A percentile compares a stretch with the other conserved stretches of the same genome.
Evolutionary conservation across 208 protist species (phyloP).

Genomic region (Acanthamoeba lenticulata): DNA sequence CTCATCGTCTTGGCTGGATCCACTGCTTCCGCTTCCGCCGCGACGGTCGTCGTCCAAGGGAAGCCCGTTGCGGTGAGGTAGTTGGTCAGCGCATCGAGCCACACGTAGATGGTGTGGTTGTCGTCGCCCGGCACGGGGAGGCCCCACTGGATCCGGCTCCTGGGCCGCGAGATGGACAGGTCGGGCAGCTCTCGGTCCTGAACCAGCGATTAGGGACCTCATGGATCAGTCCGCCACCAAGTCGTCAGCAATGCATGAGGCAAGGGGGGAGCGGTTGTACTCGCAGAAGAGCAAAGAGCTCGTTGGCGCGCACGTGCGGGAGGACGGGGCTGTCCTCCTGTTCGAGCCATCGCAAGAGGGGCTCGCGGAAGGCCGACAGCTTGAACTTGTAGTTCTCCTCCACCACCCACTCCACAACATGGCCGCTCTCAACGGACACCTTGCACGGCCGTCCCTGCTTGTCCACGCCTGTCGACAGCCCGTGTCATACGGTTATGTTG

Average conservation of each 20-base stretch:
- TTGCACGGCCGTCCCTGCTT: slow-evolving; percentile 92
- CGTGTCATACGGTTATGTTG: not conserved
- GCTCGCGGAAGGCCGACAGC: slow-evolving; percentile 83
- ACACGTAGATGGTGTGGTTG: slow-evolving; percentile 98
- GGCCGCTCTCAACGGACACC: slow-evolving; percentile 92
- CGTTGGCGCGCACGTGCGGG: slow-evolving; percentile 92
- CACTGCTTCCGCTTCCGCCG: not conserved
- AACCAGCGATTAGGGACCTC: not conserved
- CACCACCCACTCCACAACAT: slow-evolving; percentile 94
- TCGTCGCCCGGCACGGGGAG: slow-evolving; percentile 94
- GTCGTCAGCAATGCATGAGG: not conserved
- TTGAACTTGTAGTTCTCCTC: slow-evolving; percentile 99
- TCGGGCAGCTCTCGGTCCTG: slow-evolving; percentile 91
- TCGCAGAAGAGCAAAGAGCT: slow-evolving; percentile 89
- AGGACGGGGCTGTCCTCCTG: slow-evolving; percentile 86
- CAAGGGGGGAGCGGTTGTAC: not conserved
- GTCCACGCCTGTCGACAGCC: slow-evolving; percentile 83
- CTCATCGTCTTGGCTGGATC: too few species aligned
- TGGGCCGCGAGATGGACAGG: slow-evolving; percentile 96
- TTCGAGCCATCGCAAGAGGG: slow-evolving; percentile 74
- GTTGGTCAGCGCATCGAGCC: slow-evolving; percentile 99
- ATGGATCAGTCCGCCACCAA: too few species aligned
- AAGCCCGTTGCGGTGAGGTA: slow-evolving; percentile 96
- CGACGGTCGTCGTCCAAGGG: not conserved
- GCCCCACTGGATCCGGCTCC: slow-evolving; percentile 94